Evolutionary conservation across 1,284 basidiomycete genomes (phyloP).

Genomic region (Trichosporon faecale): DNA sequence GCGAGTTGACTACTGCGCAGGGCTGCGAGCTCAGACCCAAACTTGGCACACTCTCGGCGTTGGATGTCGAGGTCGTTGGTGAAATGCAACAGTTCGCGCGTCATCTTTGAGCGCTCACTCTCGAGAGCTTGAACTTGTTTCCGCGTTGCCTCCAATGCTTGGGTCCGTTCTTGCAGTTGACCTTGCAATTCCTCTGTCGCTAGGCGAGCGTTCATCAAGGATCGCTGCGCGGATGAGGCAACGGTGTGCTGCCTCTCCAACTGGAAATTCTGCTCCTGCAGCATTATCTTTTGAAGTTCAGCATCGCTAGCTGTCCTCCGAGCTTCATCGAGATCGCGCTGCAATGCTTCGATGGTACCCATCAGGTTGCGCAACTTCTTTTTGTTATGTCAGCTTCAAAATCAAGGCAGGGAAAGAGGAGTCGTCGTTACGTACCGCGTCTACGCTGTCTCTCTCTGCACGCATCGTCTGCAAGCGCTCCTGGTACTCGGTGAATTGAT

Average conservation of each 20-base stretch:
- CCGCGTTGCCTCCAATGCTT: not conserved
- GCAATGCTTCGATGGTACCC: not conserved
- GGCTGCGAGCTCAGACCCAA: slow-evolving; percentile 58
- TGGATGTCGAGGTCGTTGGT: slow-evolving; percentile 40
- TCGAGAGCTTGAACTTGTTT: not conserved
- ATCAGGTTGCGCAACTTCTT: slow-evolving; percentile 11
- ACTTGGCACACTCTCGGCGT: slow-evolving; percentile 57
- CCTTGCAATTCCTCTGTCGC: not conserved
- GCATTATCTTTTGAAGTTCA: not conserved
- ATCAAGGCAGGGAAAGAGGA: not conserved
- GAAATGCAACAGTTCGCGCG: slow-evolving; percentile 36
- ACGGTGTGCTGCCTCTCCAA: not conserved
- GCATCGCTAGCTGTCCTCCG: not conserved
- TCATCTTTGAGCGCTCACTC: not conserved
- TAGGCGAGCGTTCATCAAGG: not conserved
- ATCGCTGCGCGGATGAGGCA: not conserved
- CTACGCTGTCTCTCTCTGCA: slow-evolving; percentile 12
- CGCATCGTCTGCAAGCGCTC: slow-evolving; percentile 8
- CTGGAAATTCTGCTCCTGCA: not conserved
- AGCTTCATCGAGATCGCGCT: not conserved
- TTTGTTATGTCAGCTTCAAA: not conserved
- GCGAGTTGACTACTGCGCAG: slow-evolving; percentile 53
- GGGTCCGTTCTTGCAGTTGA: not conserved
- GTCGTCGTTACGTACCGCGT: slow-evolving; percentile 8
- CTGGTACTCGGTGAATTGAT: not conserved